These are phyloP conservation scores for Potentilla sterilis DNA, from an alignment of 306 rosid genomes.

Conservation along the genomic window DNA sequence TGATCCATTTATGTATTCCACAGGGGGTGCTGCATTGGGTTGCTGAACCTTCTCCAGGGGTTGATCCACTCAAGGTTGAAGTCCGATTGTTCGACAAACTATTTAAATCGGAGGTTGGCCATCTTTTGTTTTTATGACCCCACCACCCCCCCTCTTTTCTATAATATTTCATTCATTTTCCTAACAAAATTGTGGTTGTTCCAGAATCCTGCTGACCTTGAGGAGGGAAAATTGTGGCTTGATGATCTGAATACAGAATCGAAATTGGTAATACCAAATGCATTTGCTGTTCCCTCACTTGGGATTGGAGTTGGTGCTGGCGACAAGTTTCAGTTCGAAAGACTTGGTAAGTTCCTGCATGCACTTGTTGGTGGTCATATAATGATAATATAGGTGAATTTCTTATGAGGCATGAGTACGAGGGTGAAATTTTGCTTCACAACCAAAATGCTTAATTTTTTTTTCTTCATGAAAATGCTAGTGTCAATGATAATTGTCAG, in stretches of 20 bases:
- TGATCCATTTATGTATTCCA: not conserved
- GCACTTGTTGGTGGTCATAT: not conserved
- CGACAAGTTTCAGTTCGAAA: slow-evolving; percentile 84
- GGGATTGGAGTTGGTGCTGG: slow-evolving; percentile 52
- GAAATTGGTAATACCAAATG: slow-evolving; percentile 55
- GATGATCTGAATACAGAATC: slow-evolving; percentile 74
- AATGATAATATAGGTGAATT: not conserved
- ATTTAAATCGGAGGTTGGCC: slow-evolving; percentile 80
- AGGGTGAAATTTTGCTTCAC: not conserved
- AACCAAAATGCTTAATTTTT: not conserved
- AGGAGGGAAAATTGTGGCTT: slow-evolving; percentile 59
- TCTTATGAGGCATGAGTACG: not conserved
- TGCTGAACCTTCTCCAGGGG: slow-evolving; percentile 74
- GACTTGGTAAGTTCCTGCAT: slow-evolving; percentile 64
- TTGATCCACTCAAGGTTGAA: slow-evolving; percentile 82
- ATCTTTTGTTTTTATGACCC: slow-evolving; percentile 1
- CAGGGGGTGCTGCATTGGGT: slow-evolving; percentile 99
- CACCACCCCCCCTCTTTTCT: not conserved
- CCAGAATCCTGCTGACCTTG: slow-evolving; percentile 95
- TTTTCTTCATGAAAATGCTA: too few relatives aligned
- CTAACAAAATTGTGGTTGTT: not conserved
- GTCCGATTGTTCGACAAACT: slow-evolving; percentile 82
- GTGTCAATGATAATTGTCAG: not conserved
- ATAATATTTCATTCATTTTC: not conserved
- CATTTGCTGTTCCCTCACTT: slow-evolving; percentile 61